Percentiles rank a stretch among this genome's conserved stretches.
Conservation (phyloP, 495 filamentous ascomycete genomes). For the Neurospora sp. region DNA sequence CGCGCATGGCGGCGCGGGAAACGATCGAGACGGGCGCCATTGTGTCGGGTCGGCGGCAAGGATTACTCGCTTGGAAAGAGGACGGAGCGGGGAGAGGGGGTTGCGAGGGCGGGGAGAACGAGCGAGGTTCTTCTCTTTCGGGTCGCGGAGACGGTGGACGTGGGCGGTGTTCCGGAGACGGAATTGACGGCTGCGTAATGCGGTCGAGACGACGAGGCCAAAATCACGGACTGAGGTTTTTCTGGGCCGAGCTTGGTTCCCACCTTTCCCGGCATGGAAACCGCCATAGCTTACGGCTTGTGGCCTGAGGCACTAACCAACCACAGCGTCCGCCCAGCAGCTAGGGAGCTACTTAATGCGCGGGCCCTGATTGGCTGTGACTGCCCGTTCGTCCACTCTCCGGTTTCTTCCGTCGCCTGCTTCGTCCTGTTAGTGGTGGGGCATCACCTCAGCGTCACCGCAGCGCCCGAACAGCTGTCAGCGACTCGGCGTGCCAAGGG, state of each 20-base stretch:
- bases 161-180: not conserved
- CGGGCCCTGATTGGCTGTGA: conserved; percentile 17
- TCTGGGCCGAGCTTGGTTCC: conserved; percentile 31
- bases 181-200: not conserved
- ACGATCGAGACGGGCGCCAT: conserved; percentile 41
- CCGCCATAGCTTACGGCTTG: conserved; percentile 6
- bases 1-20: conserved; percentile 36
- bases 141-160: not conserved
- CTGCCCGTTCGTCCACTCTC: not conserved
- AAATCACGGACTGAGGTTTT: conserved; percentile 38
- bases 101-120: not conserved
- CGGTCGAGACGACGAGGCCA: conserved; percentile 4
- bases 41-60: conserved; percentile 5
- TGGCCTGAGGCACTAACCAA: conserved; percentile 22
- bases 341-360: conserved; percentile 5
- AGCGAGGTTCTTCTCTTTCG: not conserved
- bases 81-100: not conserved
- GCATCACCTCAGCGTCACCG: not conserved
- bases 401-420: conserved; percentile 16
- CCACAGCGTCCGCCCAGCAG: not conserved
- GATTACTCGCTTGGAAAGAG: not conserved
- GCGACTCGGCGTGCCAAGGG: not conserved
- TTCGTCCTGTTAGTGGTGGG: not conserved
- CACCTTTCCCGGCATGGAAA: conserved; percentile 17
- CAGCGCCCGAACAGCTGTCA: not conserved